Conservation (phyloP, 1,139 yeast species). For the Diutina pseudorugosa region DNA sequence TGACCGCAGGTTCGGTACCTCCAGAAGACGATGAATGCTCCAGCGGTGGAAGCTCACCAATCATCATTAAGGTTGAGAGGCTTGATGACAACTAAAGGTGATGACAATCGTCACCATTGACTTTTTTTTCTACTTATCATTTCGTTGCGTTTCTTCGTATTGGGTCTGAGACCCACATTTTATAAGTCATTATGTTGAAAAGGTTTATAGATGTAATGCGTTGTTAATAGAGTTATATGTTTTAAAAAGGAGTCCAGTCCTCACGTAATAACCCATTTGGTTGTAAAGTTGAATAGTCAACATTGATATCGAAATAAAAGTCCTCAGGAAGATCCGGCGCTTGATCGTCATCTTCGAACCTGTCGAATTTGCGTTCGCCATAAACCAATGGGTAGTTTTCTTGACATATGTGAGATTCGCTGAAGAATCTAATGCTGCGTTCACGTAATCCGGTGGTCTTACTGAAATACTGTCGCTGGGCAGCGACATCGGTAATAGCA, state of each 20-base stretch:
- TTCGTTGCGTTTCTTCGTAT: neutral
- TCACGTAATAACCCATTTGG: neutral
- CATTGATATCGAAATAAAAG: neutral
- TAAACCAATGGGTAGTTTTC: conserved; percentile 17
- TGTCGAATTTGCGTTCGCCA: neutral
- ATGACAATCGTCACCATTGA: too few relatives aligned
- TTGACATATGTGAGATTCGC: conserved; percentile 14
- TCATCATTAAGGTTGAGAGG: neutral
- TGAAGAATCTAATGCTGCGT: conserved; percentile 17
- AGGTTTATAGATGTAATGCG: neutral
- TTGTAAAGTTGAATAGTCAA: neutral
- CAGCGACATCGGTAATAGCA: conserved; percentile 16
- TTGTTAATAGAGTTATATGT: neutral
- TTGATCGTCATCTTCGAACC: neutral
- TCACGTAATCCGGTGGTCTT: conserved; percentile 17
- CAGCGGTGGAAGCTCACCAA: neutral
- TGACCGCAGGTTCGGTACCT: neutral
- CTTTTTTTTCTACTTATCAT: neutral
- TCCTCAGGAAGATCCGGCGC: neutral
- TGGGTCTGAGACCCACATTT: neutral
- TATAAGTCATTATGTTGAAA: neutral
- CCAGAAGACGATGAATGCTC: neutral
- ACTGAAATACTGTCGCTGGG: conserved; percentile 16
- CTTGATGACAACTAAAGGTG: neutral
- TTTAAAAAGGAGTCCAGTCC: neutral